Percentiles rank a stretch among this genome's conserved stretches.
Conservation (phyloP, 345 rosid species). For the Anastatica hierochuntica region DNA sequence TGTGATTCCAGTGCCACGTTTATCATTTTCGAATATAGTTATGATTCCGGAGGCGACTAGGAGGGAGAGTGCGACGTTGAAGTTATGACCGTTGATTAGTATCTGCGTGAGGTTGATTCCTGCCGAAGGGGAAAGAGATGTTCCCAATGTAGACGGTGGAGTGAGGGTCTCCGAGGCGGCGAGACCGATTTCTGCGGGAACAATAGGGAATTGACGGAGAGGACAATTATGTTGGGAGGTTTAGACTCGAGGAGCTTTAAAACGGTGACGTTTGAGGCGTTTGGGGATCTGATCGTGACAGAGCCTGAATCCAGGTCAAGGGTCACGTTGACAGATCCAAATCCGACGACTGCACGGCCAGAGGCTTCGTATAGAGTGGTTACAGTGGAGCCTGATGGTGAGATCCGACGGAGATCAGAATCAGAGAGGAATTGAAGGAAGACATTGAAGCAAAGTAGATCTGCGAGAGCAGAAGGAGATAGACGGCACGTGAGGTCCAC, state of each 20-base stretch:
- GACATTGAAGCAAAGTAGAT: conserved; percentile 83
- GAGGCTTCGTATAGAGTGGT: conserved; percentile 28
- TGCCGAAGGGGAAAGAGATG: conserved; percentile 17
- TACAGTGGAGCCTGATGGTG: conserved; percentile 29
- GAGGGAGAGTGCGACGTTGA: conserved; percentile 76
- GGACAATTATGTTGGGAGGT: conserved; percentile 63
- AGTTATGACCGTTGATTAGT: conserved; percentile 68
- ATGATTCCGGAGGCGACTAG: conserved; percentile 75
- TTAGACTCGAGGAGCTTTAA: conserved; percentile 41
- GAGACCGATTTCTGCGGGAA: conserved; percentile 61
- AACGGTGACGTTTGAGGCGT: conserved; percentile 43
- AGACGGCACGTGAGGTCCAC: conserved; percentile 56
- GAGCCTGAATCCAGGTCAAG: conserved; percentile 39
- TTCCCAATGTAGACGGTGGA: conserved; percentile 15
- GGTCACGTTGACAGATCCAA: conserved; percentile 70
- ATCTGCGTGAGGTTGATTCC: conserved; percentile 69
- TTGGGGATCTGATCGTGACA: conserved; percentile 41
- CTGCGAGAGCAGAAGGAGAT: conserved; percentile 53
- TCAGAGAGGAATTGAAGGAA: conserved; percentile 67
- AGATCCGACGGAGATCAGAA: conserved; percentile 50
- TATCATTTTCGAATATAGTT: conserved; percentile 60
- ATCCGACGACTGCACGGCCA: conserved; percentile 30
- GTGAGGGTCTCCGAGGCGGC: conserved; percentile 67
- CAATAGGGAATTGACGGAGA: conserved; percentile 52
- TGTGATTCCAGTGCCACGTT: conserved; percentile 84